Evolutionary conservation across 192 early-diverging fungal species (phyloP).

Genomic region (Mortierella antarctica): DNA sequence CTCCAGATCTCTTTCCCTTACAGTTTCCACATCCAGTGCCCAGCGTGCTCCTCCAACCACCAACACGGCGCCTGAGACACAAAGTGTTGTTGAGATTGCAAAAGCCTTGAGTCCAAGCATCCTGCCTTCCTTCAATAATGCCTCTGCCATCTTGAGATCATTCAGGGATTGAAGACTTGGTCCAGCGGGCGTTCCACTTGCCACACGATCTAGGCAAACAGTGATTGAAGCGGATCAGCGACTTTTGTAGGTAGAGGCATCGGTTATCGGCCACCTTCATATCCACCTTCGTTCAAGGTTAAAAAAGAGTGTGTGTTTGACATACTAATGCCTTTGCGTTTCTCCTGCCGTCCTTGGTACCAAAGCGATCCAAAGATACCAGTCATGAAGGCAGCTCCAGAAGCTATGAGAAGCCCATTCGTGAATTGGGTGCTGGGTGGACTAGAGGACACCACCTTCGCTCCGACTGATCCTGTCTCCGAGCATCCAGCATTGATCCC

Average conservation of each 20-base stretch:
- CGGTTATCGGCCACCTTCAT: not conserved
- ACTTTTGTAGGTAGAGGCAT: not conserved
- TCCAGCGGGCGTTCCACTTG: constrained; percentile 9
- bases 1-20: not conserved
- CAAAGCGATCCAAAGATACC: constrained; percentile 53
- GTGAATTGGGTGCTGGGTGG: constrained; percentile 43
- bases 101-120: constrained; percentile 48
- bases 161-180: constrained; percentile 31
- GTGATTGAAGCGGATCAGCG: not conserved
- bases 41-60: constrained; percentile 42
- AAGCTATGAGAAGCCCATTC: constrained; percentile 42
- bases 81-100: constrained; percentile 41
- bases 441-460: constrained; percentile 16
- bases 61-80: constrained; percentile 40
- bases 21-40: constrained; percentile 50
- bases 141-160: constrained; percentile 39
- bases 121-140: constrained; percentile 38
- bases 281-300: not conserved
- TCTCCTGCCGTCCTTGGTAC: constrained; percentile 45
- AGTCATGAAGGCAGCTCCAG: constrained; percentile 38
- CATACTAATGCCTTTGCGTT: constrained; percentile 35
- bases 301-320: not conserved
- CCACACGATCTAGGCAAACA: constrained; percentile 13
- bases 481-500: too few species aligned
- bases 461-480: not conserved